Base-by-base conservation (phyloP, 352 stramenopile genomes). In the Phytopythium delawarense region DNA sequence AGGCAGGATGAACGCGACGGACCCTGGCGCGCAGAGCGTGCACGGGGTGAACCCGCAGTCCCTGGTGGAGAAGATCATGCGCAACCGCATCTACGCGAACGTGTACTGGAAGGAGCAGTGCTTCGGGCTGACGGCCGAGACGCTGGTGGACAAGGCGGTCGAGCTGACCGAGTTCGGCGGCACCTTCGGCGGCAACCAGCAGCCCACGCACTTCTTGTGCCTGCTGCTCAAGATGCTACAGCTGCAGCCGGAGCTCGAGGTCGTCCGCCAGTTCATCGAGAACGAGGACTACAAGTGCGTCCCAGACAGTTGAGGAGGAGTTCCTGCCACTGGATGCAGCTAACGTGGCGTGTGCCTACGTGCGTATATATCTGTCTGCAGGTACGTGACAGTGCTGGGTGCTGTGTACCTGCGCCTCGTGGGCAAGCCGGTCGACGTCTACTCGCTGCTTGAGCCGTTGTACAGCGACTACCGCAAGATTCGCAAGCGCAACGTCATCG, bases 51-150 rank as follows among this genome's bases (percentile, higher is more conserved):
- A 99, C 71, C 96, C 97, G 62, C 96, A 99, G 83, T 96, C 98
- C 66, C 79, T 99, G 28, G 91, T 99, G 66, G 97, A 99, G 81
- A 98, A 99, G 79, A 99, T 99, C 73, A 98, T 97, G 63, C 90
- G 97, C 32, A 95, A 98, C 73, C 97, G 97, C 71, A 98, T 99
- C 63, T 96, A 97, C 67, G 78, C 95, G 49, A 95, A 82, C 54
- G 71, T 92, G 34, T 99, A 98, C 81, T 99, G 97, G 97, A 99
- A 99, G 75, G 82, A 99, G 77, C 81, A 98, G 73, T 99, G 96
- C 77, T 99, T 99, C 79, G 97, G 96, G 15, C 91, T 99, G 32
- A 98, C 96, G 8, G 94, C 94, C 1, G 90, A 93, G 68, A 96
- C 97, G 65, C 84, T 99, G 8, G 86, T 99, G 57, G 96, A 99